These are phyloP conservation scores for Euptelea pleiosperma DNA, from an alignment of 164 flowering plant species.

Conservation along the genomic window DNA sequence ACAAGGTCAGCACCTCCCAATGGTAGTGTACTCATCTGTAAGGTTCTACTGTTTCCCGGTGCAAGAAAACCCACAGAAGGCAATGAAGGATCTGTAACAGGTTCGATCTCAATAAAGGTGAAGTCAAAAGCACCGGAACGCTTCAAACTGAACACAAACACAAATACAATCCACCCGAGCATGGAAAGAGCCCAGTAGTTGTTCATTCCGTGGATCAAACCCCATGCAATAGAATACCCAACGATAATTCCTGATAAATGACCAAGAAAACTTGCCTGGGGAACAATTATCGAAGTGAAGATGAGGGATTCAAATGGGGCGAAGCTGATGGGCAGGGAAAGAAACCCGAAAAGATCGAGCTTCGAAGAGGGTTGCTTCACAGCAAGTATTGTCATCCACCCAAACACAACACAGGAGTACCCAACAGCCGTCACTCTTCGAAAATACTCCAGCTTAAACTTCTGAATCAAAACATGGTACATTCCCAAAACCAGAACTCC, in stretches of 20 bases:
- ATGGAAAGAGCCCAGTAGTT: slow-evolving; percentile 91
- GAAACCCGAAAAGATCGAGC: slow-evolving; percentile 85
- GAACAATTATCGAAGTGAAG: slow-evolving; percentile 93
- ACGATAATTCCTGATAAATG: slow-evolving; percentile 90
- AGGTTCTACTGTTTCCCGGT: slow-evolving; percentile 63
- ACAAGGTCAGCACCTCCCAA: slow-evolving; percentile 64
- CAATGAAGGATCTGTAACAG: slow-evolving; percentile 72
- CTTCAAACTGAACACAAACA: slow-evolving; percentile 77
- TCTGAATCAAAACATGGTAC: slow-evolving; percentile 74
- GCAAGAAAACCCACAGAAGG: slow-evolving; percentile 75
- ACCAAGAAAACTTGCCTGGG: slow-evolving; percentile 96
- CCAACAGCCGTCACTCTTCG: slow-evolving; percentile 95
- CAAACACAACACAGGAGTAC: slow-evolving; percentile 97
- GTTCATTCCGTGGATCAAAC: slow-evolving; percentile 92
- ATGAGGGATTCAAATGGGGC: slow-evolving; percentile 95
- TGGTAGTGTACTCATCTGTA: slow-evolving; percentile 64
- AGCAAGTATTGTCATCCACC: slow-evolving; percentile 95
- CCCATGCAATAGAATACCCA: slow-evolving; percentile 92
- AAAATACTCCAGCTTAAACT: slow-evolving; percentile 81
- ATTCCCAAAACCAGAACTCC: slow-evolving; percentile 65
- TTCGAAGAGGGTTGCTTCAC: slow-evolving; percentile 89
- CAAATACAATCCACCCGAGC: slow-evolving; percentile 83
- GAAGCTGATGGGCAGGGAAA: slow-evolving; percentile 91
- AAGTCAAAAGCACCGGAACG: slow-evolving; percentile 70
- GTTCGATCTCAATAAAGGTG: slow-evolving; percentile 73